Evolutionary conservation across 2,329 filamentous ascomycete species (phyloP).

Genomic region (Colletotrichum sp.): DNA sequence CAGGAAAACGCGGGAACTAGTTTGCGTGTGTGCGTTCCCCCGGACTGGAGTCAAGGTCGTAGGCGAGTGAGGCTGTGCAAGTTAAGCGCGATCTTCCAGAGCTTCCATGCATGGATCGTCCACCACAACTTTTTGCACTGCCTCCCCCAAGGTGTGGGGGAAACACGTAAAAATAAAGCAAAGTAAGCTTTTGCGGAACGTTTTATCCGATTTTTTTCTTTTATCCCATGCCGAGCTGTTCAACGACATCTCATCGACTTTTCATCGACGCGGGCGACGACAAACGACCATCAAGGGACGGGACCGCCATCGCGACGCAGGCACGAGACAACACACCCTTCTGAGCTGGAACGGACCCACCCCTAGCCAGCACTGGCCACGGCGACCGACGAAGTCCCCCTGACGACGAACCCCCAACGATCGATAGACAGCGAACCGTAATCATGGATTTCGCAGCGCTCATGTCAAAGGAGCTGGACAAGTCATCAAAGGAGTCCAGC

Average conservation of each 20-base stretch:
- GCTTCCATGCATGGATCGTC: constrained; percentile 22
- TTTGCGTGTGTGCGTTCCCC: not conserved
- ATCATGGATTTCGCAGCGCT: constrained; percentile 94
- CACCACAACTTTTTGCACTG: constrained; percentile 10
- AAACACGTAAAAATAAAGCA: not conserved
- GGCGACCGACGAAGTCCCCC: not conserved
- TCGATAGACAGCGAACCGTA: constrained; percentile 7
- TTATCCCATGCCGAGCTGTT: not conserved
- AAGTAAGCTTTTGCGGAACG: constrained; percentile 14
- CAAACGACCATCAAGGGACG: not conserved
- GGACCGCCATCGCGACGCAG: not conserved
- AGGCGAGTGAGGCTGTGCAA: constrained; percentile 23
- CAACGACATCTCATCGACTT: constrained; percentile 12
- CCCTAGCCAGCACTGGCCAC: not conserved
- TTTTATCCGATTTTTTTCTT: constrained; percentile 7
- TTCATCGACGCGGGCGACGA: not conserved
- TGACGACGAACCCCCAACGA: not conserved
- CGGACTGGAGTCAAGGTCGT: constrained; percentile 21
- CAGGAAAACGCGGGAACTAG: constrained; percentile 7
- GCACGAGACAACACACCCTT: not conserved
- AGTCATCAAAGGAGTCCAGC: constrained; percentile 64
- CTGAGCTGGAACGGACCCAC: not conserved
- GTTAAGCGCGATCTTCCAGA: constrained; percentile 21
- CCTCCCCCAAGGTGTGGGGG: constrained; percentile 13
- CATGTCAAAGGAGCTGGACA: constrained; percentile 92